Percentiles rank a stretch among this genome's conserved stretches.
These are phyloP conservation scores for Arabidopsis lyrata DNA, from an alignment of 441 rosid genomes.

Conservation along the genomic window DNA sequence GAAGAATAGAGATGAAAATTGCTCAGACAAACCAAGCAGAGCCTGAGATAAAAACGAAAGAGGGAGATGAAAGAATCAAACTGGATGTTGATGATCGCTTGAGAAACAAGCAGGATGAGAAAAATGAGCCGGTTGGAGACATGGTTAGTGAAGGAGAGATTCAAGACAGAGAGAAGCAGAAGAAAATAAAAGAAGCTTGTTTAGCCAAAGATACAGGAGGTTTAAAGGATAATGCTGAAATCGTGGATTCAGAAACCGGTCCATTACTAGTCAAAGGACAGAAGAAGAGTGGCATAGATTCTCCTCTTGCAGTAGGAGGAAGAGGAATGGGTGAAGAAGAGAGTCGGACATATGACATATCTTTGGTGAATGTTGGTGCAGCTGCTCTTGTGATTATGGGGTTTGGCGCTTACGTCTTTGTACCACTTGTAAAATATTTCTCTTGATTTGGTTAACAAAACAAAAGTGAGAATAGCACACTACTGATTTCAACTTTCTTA, in stretches of 20 bases:
- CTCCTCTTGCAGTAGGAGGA: conserved; percentile 6
- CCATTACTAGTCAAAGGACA: conserved; percentile 20
- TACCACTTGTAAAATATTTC: conserved; percentile 40
- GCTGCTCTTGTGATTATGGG: conserved; percentile 49
- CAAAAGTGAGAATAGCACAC: not conserved
- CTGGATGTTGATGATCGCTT: not conserved
- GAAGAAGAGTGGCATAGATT: conserved; percentile 3
- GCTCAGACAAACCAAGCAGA: not conserved
- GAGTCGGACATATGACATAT: conserved; percentile 19
- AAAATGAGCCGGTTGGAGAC: not conserved
- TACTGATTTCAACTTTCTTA: conserved; percentile 9
- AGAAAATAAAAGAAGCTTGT: conserved; percentile 17
- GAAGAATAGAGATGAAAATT: conserved; percentile 9
- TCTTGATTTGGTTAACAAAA: conserved; percentile 26
- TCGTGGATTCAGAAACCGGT: not conserved
- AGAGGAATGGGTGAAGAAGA: conserved; percentile 3
- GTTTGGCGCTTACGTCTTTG: conserved; percentile 43
- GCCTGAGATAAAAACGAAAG: conserved; percentile 26
- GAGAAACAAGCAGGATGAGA: conserved; percentile 18
- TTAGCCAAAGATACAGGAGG: conserved; percentile 28
- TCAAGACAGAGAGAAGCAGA: conserved; percentile 6
- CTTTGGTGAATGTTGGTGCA: conserved; percentile 45
- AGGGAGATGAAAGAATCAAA: conserved; percentile 2
- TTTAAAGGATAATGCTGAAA: conserved; percentile 8
- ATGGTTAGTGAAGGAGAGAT: conserved; percentile 21